Conservation (phyloP, 2,329 filamentous ascomycete species). For the Chlorencoelia australis region DNA sequence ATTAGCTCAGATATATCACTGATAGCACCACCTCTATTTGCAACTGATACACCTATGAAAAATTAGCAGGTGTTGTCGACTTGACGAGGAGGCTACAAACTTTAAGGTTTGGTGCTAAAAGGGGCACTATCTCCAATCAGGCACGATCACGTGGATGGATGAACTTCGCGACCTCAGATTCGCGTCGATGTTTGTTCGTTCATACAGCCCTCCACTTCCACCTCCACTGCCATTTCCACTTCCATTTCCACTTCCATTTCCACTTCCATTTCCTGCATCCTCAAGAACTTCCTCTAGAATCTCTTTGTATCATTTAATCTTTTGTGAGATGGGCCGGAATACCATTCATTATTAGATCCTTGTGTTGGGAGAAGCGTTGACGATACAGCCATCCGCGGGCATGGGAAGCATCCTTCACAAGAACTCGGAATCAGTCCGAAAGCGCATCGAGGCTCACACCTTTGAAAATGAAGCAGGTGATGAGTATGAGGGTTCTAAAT, state of each 20-base stretch:
- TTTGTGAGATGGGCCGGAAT: background rate
- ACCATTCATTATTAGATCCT: background rate
- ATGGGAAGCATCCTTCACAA: slow-evolving; percentile 55
- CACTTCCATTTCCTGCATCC: background rate
- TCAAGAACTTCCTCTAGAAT: background rate
- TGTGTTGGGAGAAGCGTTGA: background rate
- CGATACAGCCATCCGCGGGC: background rate
- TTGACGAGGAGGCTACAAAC: background rate
- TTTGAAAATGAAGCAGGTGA: slow-evolving; percentile 80
- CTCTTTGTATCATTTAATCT: background rate
- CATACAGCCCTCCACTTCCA: background rate
- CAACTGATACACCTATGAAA: slow-evolving; percentile 32
- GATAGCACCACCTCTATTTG: slow-evolving; percentile 42
- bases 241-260: background rate
- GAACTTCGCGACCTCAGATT: too few relatives aligned
- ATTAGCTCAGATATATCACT: slow-evolving; percentile 39
- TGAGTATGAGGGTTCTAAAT: slow-evolving; percentile 79
- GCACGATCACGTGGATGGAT: background rate
- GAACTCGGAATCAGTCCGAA: slow-evolving; percentile 51
- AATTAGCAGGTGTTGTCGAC: background rate
- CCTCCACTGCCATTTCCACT: background rate
- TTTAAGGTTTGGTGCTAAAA: background rate
- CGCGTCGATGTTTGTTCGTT: background rate
- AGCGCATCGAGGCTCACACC: slow-evolving; percentile 52
- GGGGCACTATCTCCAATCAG: background rate